These are phyloP conservation scores for Globisporangium cederbergense DNA, from an alignment of 352 stramenopile genomes.

Conservation along the genomic window DNA sequence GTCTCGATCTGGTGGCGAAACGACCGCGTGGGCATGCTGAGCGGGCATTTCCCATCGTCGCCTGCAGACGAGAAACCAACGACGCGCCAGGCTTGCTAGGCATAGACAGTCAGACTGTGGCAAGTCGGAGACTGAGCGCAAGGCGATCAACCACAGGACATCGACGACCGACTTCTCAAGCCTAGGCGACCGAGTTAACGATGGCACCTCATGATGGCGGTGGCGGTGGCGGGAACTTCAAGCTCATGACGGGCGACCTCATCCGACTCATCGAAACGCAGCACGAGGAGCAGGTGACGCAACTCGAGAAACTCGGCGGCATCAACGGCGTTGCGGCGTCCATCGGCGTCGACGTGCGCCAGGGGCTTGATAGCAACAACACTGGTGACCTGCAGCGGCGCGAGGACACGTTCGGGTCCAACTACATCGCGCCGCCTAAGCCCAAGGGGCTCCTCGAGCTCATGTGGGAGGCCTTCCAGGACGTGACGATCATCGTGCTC, in stretches of 20 bases:
- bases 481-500: constrained; percentile 71
- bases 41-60: constrained; percentile 5
- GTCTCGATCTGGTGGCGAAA: background rate
- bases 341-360: constrained; percentile 39
- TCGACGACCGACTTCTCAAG: background rate
- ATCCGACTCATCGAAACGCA: constrained; percentile 72
- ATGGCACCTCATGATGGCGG: constrained; percentile 9
- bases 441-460: constrained; percentile 63
- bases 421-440: constrained; percentile 59
- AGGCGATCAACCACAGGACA: background rate
- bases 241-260: constrained; percentile 47
- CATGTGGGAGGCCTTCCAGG: constrained; percentile 89
- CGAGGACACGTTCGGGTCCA: constrained; percentile 58
- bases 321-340: constrained; percentile 51
- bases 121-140: background rate
- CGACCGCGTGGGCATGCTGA: background rate
- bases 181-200: background rate
- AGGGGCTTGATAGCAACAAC: constrained; percentile 54
- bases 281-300: constrained; percentile 50
- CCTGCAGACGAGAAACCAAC: constrained; percentile 4
- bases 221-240: constrained; percentile 25
- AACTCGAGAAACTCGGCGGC: constrained; percentile 48
- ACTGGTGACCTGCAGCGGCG: constrained; percentile 38
- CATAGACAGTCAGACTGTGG: background rate
- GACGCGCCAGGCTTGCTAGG: background rate